A percentile compares a stretch with the other conserved stretches of the same genome.
phyloP scores from a whole-genome alignment of 2,329 filamentous ascomycete genomes.

The Trichoderma aggressivum region DNA sequence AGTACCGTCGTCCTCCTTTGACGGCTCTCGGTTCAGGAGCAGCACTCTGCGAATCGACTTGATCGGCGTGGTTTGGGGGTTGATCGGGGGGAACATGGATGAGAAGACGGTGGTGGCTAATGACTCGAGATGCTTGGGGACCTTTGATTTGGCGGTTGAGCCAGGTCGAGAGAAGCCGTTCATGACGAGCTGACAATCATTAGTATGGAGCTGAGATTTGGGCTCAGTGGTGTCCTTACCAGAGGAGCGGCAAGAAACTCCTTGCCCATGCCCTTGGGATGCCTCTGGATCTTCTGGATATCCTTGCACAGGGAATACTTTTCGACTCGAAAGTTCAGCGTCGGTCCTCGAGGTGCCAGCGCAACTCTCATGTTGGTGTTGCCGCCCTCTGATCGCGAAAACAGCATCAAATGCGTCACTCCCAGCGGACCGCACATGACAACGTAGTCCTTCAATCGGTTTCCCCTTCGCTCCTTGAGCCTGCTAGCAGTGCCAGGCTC shows the following conservation, averaged over 20 bases:
- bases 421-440: constrained; percentile 94
- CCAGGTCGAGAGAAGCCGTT: constrained; percentile 83
- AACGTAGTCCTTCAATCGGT: constrained; percentile 86
- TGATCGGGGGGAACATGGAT: constrained; percentile 92
- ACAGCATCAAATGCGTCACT: constrained; percentile 87
- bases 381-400: constrained; percentile 82
- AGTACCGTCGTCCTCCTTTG: constrained; percentile 57
- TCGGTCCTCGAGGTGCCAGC: constrained; percentile 84
- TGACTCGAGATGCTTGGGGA: constrained; percentile 92
- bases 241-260: constrained; percentile 83
- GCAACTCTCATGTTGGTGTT: constrained; percentile 91
- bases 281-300: constrained; percentile 76
- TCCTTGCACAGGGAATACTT: constrained; percentile 94
- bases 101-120: constrained; percentile 94
- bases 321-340: constrained; percentile 89
- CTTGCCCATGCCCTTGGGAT: constrained; percentile 76
- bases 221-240: constrained; percentile 43
- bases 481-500: constrained; percentile 89
- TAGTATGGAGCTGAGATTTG: constrained; percentile 21
- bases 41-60: constrained; percentile 90
- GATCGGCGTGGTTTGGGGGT: constrained; percentile 83
- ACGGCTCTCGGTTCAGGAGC: constrained; percentile 76
- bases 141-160: constrained; percentile 58
- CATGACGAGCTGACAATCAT: constrained; percentile 72
- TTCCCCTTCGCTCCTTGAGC: constrained; percentile 83